Evolutionary conservation across 768 basidiomycete genomes (phyloP).

Genomic region (Sistotremastrum suecicum): DNA sequence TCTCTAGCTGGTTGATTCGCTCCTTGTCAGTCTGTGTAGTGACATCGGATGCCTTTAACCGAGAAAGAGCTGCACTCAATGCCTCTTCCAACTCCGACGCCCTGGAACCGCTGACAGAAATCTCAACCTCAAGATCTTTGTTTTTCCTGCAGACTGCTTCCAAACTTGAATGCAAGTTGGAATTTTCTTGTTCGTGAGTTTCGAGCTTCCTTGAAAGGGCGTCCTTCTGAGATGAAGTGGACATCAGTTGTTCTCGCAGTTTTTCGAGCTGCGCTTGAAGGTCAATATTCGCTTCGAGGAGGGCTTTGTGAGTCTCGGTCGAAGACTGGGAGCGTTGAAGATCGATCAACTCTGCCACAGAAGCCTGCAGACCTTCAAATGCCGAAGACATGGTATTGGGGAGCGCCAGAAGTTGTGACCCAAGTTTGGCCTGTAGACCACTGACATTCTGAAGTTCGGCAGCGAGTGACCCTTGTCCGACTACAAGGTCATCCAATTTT

Average conservation of each 20-base stretch:
- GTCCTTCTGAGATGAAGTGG: no score
- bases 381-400: no score
- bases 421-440: no score
- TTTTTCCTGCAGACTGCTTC: conserved; percentile 30
- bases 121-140: conserved; percentile 28
- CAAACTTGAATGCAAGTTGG: conserved; percentile 26
- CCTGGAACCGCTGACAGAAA: conserved; percentile 30
- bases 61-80: conserved; percentile 54
- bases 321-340: conserved; percentile 46
- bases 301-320: conserved; percentile 37
- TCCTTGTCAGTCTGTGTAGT: conserved; percentile 44
- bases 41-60: conserved; percentile 62
- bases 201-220: no score
- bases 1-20: conserved; percentile 50
- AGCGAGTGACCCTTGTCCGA: no score
- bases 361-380: no score
- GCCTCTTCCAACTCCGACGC: conserved; percentile 58
- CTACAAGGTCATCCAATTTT: no score
- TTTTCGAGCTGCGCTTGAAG: conserved; percentile 61
- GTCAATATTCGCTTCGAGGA: conserved; percentile 44
- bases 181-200: no score
- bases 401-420: no score
- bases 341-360: conserved; percentile 8
- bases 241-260: conserved; percentile 31
- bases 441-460: no score